Evolutionary conservation across 495 filamentous ascomycete species (phyloP).

Genomic region (Neurospora sp.): DNA sequence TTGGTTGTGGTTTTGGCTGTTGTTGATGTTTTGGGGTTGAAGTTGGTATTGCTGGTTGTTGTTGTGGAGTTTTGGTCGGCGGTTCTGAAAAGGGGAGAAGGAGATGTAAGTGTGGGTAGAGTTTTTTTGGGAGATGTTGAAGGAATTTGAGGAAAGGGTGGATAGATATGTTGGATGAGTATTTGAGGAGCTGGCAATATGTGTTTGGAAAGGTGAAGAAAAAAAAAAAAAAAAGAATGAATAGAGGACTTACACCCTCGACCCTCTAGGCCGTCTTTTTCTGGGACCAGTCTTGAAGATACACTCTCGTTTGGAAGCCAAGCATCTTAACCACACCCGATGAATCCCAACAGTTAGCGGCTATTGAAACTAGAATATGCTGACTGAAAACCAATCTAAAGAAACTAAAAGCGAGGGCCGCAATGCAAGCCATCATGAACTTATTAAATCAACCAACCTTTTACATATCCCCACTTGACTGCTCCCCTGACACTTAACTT

Average conservation of each 20-base stretch:
- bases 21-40: background rate
- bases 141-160: background rate
- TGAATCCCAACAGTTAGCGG: background rate
- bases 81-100: background rate
- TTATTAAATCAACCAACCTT: conserved; percentile 21
- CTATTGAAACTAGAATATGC: background rate
- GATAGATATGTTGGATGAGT: background rate
- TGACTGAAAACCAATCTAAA: background rate
- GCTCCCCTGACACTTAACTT: conserved; percentile 35
- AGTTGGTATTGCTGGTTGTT: background rate
- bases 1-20: background rate
- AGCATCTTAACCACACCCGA: conserved; percentile 23
- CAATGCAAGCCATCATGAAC: background rate
- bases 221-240: background rate
- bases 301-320: conserved; percentile 39
- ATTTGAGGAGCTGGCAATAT: background rate
- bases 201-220: background rate
- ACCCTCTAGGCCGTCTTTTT: conserved; percentile 27
- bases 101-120: background rate
- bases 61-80: background rate
- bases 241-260: conserved; percentile 23
- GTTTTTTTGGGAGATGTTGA: background rate
- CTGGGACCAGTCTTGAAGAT: conserved; percentile 37
- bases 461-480: conserved; percentile 34
- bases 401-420: background rate